Base-by-base conservation (phyloP, 257 asterid genomes). In the Cynanchum wilfordii region DNA sequence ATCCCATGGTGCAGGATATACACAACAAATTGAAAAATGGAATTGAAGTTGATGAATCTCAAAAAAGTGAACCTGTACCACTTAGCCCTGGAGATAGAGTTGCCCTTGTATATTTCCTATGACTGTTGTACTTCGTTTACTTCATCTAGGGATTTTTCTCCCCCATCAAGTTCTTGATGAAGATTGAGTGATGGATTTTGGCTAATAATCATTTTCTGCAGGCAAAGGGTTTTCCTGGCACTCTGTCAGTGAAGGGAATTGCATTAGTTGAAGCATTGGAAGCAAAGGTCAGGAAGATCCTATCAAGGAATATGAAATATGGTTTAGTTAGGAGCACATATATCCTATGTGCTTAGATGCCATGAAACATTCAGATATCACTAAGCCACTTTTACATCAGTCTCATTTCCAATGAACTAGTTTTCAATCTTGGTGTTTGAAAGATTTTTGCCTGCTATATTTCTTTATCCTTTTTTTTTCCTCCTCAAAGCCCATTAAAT, bases 21-120 rank as follows among this genome's bases (percentile, higher is more conserved):
- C 87, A 83, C 87, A 84, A 83, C 83, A 94, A 88, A 83, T 72
- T 90, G 81, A 88, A 77, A 83, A 84, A 83, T 82, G 99, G 99
- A 72, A 78, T 88, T 77, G 92, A 83, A 68, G 84, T 85, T 74
- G 97, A 87, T 64, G 96, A 85, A 70, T 78, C 96, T 71, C 90
- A 88, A 77, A 81, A 68, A 78, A 71, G 82, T 57, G 95, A 87
- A 78, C 70, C 86, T 70, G 79, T 73, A 50, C 63, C 82, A 64
- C 82, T 87, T 82, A 82, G 86, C 83, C 68, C 89, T 63, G 87
- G 92, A 68, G 96, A 92, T 74, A 90, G 98, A 85, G 73, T 79
- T 72, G 64, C 91, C 71, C 83, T 87, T 81, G 99, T 94, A 87
- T 70, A 65, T 66, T 65, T 68, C 79, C 75, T 69, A 52, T 57